Conservation (phyloP, 73 alveolate species). For the Symbiodinium natans region DNA sequence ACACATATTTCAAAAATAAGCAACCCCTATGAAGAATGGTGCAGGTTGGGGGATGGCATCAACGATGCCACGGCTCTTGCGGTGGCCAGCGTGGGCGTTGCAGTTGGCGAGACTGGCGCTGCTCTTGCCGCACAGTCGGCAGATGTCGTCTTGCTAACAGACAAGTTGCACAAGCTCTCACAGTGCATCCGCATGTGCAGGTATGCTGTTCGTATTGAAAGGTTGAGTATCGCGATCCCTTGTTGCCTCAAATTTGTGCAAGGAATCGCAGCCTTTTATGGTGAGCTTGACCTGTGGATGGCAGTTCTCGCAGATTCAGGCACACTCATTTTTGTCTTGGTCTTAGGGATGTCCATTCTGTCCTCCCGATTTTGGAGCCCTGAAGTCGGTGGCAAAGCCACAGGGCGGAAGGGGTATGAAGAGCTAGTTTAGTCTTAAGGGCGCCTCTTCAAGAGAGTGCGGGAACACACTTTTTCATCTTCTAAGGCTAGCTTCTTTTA, state of each 20-base stretch:
- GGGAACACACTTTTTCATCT: too few relatives aligned
- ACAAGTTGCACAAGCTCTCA: conserved; percentile 41
- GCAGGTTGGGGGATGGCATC: conserved; percentile 75
- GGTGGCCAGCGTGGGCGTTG: conserved; percentile 70
- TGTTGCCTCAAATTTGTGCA: conserved; percentile 51
- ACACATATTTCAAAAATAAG: too few relatives aligned
- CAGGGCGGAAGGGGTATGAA: background rate
- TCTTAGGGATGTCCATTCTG: conserved; percentile 39
- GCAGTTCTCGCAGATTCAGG: conserved; percentile 62
- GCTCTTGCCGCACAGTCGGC: conserved; percentile 87
- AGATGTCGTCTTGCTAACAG: conserved; percentile 56
- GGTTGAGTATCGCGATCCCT: conserved; percentile 46
- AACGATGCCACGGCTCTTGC: conserved; percentile 79
- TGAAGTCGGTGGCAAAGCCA: background rate
- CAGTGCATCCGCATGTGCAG: conserved; percentile 57
- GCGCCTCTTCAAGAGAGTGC: too few relatives aligned
- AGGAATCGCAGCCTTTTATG: conserved; percentile 20
- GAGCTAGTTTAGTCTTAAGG: too few relatives aligned
- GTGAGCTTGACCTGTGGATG: conserved; percentile 37
- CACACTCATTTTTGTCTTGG: conserved; percentile 51
- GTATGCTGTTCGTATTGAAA: conserved; percentile 40
- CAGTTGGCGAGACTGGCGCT: conserved; percentile 81
- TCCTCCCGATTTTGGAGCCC: conserved; percentile 16
- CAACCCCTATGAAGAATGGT: too few relatives aligned
- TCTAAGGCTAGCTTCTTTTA: too few relatives aligned